Evolutionary conservation across 2,329 filamentous ascomycete species (phyloP), one percentile per base, ranked within the genome.

Genomic region (Colletotrichum destructivum): DNA sequence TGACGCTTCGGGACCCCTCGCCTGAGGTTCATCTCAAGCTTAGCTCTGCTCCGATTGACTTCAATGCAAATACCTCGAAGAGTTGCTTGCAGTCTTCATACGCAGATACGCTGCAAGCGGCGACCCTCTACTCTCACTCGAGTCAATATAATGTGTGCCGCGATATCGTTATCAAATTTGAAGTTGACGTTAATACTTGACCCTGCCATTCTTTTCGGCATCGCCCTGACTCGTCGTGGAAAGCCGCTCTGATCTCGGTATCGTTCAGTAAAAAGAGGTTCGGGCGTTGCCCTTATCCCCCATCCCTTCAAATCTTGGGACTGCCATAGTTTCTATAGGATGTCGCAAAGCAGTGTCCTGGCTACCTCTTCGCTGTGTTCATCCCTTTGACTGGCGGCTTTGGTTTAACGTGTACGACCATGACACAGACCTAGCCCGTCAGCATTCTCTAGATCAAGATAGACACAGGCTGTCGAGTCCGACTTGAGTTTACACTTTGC

Each of bases 1-100:
- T 23, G 66, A 38, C 66, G 35, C 47, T 42, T 38, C 21, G 16
- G 47, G n/a, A 52, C 38, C n/a, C 54, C 55, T 52, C 42, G 21
- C 52, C 44, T 8, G 46, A 46, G 35, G 40, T 60, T 31, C 13
- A 23, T 21, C 15, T 26, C 12, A 15, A 16, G 15, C 21, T 31
- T 44, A 59, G 26, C 54, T 66, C 46, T 40, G 9, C 26, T 46
- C 46, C 21, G 18, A 46, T 54, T 57, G 23, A 35, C 44, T 52
- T 47, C 23, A 21, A 47, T 16, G 49, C 38, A 54, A 63, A 21
- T 23, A 21, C 47, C 21, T 31, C 35, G 35, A 23, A 62, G 35
- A 38, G n/a, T 52, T 62, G 31, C 13, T 42, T 40, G 49, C 31
- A 55, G 35, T 38, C 21, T 38, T 63, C 4, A 5, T 11, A 35